Base-by-base conservation (phyloP, 2,329 filamentous ascomycete genomes). In the Fusarium acutatum region DNA sequence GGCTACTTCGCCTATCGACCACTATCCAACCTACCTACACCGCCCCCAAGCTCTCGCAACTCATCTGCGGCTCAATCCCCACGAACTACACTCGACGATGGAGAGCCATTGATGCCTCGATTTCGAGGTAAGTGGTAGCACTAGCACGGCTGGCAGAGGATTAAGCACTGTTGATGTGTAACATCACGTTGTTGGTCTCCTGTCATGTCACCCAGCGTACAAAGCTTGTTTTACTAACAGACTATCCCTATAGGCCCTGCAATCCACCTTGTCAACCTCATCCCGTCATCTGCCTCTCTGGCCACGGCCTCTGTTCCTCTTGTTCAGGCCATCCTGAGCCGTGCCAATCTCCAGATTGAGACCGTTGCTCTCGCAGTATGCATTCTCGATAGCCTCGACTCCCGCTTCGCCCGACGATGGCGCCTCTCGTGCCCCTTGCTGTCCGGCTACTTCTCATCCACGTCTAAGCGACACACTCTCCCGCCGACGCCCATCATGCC, bases 11-110 rank as follows among this genome's bases (percentile, higher is more conserved):
- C 90, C 72, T 93, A 92, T 81, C 87, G 89, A 53, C 91, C 91
- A 15, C 84, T 93, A 58, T 92, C 90, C 35, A 91, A 90, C 80
- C 86, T 93, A 28, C 91, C 91, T 28, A 93, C 91, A 59, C 91
- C 91, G 71, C 91, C 91, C 49, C 87, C 86, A 17, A 91, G 88
- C 49, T 86, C 86, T 60, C 80, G 76, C 59, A 81, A 79, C 71
- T 84, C 84, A 17, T 85, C 84, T 38, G 83, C 83, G 34, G 78
- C 80, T 44, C 84, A 85, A 75, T 86, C 85, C 54, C 85, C 86
- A 50, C 79, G 80, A 43, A 80, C 82, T 60, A 80, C 80, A 24
- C 77, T 84, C 56, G 84, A 86, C 58, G 84, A 86, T 77, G 84
- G 82, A 65, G 85, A 86, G 71, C 79, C 81, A 57, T 79, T 84